Percentiles rank a stretch among this genome's conserved stretches.
Evolutionary conservation across 2,329 filamentous ascomycete genomes (phyloP).

Genomic region (Colletotrichum falcatum): DNA sequence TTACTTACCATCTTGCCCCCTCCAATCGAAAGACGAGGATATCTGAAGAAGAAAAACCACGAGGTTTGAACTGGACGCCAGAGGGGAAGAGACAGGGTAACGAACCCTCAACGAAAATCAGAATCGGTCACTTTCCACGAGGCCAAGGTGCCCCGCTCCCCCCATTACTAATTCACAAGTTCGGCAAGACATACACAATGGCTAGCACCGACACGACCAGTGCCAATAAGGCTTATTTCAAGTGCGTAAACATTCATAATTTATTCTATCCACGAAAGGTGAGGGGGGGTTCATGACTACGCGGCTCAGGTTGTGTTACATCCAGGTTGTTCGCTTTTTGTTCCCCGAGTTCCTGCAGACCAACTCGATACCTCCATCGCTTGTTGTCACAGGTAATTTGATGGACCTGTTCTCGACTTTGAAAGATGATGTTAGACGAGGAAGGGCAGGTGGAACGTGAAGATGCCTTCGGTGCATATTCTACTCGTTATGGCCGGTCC

Average conservation of each 20-base stretch:
- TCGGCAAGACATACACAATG: not conserved
- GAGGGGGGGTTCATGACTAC: not conserved
- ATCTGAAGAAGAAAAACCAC: slow-evolving; percentile 35
- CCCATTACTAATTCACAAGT: not conserved
- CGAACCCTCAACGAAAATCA: not conserved
- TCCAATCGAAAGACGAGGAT: slow-evolving; percentile 34
- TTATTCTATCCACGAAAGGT: too few relatives aligned
- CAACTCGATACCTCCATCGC: not conserved
- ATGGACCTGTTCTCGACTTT: not conserved
- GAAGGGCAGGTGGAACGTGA: not conserved
- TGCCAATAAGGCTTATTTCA: slow-evolving; percentile 42
- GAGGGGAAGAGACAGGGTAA: not conserved
- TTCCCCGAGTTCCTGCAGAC: slow-evolving; percentile 39
- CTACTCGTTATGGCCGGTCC: not conserved
- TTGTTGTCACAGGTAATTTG: not conserved
- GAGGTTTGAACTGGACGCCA: slow-evolving; percentile 29
- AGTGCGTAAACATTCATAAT: slow-evolving; percentile 28
- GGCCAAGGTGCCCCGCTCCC: not conserved
- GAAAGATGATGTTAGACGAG: too few relatives aligned
- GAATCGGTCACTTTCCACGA: not conserved
- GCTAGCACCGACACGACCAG: slow-evolving; percentile 28
- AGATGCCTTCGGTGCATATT: not conserved
- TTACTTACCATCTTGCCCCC: not conserved
- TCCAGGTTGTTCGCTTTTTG: slow-evolving; percentile 1
- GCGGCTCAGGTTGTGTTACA: not conserved